Percentiles rank a stretch among this genome's conserved stretches.
Conservation (phyloP, 1,284 basidiomycete genomes). For the Moniliophthora roreri region DNA sequence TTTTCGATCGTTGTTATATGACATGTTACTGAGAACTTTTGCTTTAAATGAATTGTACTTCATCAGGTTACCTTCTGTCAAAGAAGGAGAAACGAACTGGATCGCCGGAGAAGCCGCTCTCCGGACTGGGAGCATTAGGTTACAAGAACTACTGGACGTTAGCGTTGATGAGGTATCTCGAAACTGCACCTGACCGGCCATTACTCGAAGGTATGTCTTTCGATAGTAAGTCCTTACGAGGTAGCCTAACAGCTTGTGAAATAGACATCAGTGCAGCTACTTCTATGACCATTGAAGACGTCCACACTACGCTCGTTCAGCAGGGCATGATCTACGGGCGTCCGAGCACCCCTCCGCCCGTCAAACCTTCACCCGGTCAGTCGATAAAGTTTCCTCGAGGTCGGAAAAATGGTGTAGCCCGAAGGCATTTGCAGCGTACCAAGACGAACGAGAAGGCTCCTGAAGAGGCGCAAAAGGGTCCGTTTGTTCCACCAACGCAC, state of each 20-base stretch:
- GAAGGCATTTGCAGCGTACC: slow-evolving; percentile 60
- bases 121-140: slow-evolving; percentile 84
- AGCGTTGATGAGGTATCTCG: slow-evolving; percentile 83
- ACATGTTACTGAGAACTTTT: background rate
- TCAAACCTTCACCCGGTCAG: slow-evolving; percentile 71
- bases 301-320: slow-evolving; percentile 76
- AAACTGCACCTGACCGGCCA: slow-evolving; percentile 56
- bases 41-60: background rate
- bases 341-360: slow-evolving; percentile 46
- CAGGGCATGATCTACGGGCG: slow-evolving; percentile 75
- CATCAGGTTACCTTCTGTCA: slow-evolving; percentile 90
- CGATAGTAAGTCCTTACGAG: slow-evolving; percentile 19
- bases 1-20: slow-evolving; percentile 2
- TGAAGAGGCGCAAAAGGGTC: slow-evolving; percentile 34
- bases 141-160: slow-evolving; percentile 97
- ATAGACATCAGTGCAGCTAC: slow-evolving; percentile 86
- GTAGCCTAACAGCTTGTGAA: slow-evolving; percentile 11
- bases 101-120: slow-evolving; percentile 92
- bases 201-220: slow-evolving; percentile 69
- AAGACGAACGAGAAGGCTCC: slow-evolving; percentile 51
- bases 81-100: slow-evolving; percentile 90
- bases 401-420: slow-evolving; percentile 58
- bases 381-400: slow-evolving; percentile 72
- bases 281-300: slow-evolving; percentile 90
- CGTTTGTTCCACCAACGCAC: slow-evolving; percentile 68